A percentile compares a stretch with the other conserved stretches of the same genome.
Conservation (phyloP, 192 early-diverging fungal genomes). For the Coemansia sp. region DNA sequence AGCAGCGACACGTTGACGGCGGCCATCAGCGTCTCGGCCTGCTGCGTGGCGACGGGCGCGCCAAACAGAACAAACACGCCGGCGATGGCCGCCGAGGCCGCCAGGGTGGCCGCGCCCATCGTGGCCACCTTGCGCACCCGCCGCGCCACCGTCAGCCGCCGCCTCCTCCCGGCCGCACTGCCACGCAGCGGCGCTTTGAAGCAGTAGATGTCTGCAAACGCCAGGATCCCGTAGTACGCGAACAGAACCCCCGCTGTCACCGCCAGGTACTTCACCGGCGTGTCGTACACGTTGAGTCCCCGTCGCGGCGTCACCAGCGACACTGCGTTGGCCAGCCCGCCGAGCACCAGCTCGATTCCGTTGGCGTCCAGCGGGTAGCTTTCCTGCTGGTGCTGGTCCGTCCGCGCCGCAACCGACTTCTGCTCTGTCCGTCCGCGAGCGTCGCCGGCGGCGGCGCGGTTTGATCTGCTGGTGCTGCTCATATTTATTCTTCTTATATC, state of each 20-base stretch:
- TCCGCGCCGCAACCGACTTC: neutral
- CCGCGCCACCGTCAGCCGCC: neutral
- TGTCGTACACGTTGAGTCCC: conserved; percentile 40
- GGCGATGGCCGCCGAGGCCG: conserved; percentile 5
- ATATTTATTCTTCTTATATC: neutral
- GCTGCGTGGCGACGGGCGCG: conserved; percentile 32
- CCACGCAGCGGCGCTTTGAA: conserved; percentile 17
- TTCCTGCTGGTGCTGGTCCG: conserved; percentile 13
- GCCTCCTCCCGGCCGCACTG: neutral
- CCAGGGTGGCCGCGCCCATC: conserved; percentile 18
- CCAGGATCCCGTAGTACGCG: conserved; percentile 40
- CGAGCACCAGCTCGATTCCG: conserved; percentile 44
- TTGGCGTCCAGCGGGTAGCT: conserved; percentile 49
- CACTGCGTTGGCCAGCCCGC: conserved; percentile 35
- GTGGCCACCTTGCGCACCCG: conserved; percentile 13
- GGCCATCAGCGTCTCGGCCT: conserved; percentile 31
- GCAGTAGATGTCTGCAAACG: conserved; percentile 49
- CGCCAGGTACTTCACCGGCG: conserved; percentile 30
- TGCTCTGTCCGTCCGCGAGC: neutral
- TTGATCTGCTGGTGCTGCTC: neutral
- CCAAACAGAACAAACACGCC: conserved; percentile 40
- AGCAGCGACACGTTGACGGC: conserved; percentile 41
- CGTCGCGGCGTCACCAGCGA: conserved; percentile 42
- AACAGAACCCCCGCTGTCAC: conserved; percentile 28
- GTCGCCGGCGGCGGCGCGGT: neutral